phyloP scores from a whole-genome alignment of 805 yeast genomes.

The Yarrowia osloensis region DNA sequence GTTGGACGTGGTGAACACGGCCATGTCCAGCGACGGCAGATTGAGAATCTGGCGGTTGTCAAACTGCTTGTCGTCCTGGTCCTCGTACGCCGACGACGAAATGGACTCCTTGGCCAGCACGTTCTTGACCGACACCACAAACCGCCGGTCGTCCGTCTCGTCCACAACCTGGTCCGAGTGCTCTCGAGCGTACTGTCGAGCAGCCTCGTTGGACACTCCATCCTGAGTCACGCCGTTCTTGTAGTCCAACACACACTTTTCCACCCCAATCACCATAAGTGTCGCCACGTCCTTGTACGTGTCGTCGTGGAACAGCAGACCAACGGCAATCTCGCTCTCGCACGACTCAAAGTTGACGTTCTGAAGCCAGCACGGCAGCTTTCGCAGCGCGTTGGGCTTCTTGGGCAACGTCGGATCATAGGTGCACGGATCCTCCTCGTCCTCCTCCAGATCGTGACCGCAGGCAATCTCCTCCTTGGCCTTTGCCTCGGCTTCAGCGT shows the following conservation, averaged over 20 bases:
- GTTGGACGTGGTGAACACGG: conserved; percentile 34
- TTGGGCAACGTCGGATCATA: conserved; percentile 11
- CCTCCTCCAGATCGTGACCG: conserved; percentile 10
- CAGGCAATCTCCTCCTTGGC: conserved; percentile 16
- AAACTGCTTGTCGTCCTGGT: conserved; percentile 32
- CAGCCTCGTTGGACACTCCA: neutral
- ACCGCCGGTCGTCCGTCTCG: conserved; percentile 35
- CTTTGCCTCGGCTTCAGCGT: neutral
- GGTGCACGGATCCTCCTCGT: neutral
- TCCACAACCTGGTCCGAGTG: conserved; percentile 16
- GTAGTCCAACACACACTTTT: neutral
- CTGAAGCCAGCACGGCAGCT: conserved; percentile 40
- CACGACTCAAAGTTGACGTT: conserved; percentile 39
- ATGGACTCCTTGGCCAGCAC: conserved; percentile 22
- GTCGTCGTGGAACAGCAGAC: conserved; percentile 26
- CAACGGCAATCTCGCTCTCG: conserved; percentile 37
- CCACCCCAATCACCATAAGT: conserved; percentile 1
- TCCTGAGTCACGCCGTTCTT: conserved; percentile 10
- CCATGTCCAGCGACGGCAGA: conserved; percentile 38
- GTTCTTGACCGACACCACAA: conserved; percentile 15
- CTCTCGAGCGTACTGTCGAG: conserved; percentile 13
- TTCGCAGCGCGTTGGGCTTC: conserved; percentile 30
- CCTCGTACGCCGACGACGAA: neutral
- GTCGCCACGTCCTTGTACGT: conserved; percentile 16
- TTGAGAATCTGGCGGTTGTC: conserved; percentile 36